Conservation (phyloP, 2,329 filamentous ascomycete genomes). For the Graphilbum ipis-grandicollis region DNA sequence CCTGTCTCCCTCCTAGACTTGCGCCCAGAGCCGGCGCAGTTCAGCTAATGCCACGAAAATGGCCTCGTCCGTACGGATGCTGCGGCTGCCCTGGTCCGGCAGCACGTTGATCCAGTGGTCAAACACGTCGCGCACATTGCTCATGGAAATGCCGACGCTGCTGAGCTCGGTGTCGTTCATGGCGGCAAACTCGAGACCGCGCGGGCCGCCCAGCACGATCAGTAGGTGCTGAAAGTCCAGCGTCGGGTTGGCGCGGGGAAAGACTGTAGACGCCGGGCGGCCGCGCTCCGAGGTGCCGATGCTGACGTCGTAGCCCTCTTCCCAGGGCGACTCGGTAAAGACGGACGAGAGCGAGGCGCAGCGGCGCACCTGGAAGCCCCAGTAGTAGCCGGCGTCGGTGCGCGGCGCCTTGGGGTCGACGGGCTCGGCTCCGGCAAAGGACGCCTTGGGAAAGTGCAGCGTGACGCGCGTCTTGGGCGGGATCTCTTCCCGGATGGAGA, state of each 20-base stretch:
- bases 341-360: constrained; percentile 50
- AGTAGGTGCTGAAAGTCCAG: constrained; percentile 51
- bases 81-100: constrained; percentile 64
- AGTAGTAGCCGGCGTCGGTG: constrained; percentile 67
- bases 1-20: constrained; percentile 10
- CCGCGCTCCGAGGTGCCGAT: constrained; percentile 75
- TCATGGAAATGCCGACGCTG: constrained; percentile 44
- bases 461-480: constrained; percentile 59
- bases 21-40: constrained; percentile 40
- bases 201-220: constrained; percentile 65
- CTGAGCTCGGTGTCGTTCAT: constrained; percentile 38
- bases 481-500: constrained; percentile 41
- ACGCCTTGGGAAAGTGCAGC: constrained; percentile 39
- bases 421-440: constrained; percentile 31
- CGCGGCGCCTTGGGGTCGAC: constrained; percentile 53
- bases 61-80: constrained; percentile 71
- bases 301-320: constrained; percentile 65
- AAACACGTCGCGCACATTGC: constrained; percentile 53
- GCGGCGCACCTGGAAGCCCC: constrained; percentile 61
- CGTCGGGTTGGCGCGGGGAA: constrained; percentile 20
- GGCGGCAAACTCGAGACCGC: constrained; percentile 61
- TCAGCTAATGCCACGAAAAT: constrained; percentile 60
- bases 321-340: constrained; percentile 60
- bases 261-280: constrained; percentile 26
- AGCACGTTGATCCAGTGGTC: constrained; percentile 74